Evolutionary conservation across 352 stramenopile species (phyloP), one percentile per base, ranked within the genome.

Genomic region (Phytophthora sp.): DNA sequence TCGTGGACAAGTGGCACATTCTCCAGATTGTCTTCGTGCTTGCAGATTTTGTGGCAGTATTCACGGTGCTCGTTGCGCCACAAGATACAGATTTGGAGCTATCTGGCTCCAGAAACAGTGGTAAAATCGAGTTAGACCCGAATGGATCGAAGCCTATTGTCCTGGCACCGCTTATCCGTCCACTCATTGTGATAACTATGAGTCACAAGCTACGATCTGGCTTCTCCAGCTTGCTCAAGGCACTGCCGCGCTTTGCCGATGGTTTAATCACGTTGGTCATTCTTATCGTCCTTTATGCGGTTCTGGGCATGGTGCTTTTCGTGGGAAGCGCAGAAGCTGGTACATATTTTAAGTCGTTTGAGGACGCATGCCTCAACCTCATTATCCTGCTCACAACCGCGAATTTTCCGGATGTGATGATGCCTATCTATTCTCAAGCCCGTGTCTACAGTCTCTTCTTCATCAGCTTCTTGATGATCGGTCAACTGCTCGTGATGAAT

Each of bases 391-490:
- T 42, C 5, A 42, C 36, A n/a, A 42, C 36, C n/a, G 36, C 36
- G 6, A 42, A 42, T 21, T 42, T 42, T 21, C 36, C 36, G n/a
- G 36, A 42, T 42, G 36, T 42, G 12, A 42, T 42, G 36, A 42
- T 42, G 36, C 36, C 36, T 21, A 42, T 42, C 36, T 42, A 42
- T 16, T 42, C 36, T 1, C 36, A 42, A 42, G 36, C 36, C 36
- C 36, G 36, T 16, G n/a, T 42, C 36, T 42, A 42, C 36, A 42
- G 36, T 21, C 13, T 42, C 13, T 42, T 42, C 36, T 42, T 42
- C 36, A 42, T 42, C 36, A 42, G 36, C n/a, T 42, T 42, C 36
- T 42, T 42, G 36, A 42, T 42, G 36, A 42, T 42, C 36, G 36
- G 36, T 1, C 36, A 42, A n/a, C 16, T 42, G 36, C 36, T 42